A percentile compares a stretch with the other conserved stretches of the same genome.
Evolutionary conservation across 495 filamentous ascomycete genomes (phyloP).

Genomic region (Talaromyces trachyspermus): DNA sequence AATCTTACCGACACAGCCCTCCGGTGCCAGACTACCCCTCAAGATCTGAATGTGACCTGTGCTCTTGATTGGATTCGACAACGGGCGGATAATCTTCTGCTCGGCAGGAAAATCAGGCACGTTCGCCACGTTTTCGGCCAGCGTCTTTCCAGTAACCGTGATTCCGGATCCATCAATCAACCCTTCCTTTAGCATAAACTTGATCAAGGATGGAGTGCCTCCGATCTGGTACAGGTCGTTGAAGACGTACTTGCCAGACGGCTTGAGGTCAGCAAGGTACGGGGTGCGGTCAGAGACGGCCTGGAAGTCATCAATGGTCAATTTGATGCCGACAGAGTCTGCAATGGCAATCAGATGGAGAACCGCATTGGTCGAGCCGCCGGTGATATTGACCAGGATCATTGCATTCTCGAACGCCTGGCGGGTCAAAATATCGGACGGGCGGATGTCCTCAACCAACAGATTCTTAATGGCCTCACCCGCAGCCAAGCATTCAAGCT

Average conservation of each 20-base stretch:
- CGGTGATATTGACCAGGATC: conserved; percentile 89
- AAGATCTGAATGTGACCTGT: conserved; percentile 98
- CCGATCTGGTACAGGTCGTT: conserved; percentile 84
- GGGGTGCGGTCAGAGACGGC: conserved; percentile 82
- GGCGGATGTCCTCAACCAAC: conserved; percentile 80
- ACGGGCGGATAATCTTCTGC: conserved; percentile 86
- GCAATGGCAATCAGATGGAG: conserved; percentile 96
- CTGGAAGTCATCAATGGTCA: conserved; percentile 98
- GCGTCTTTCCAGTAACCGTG: conserved; percentile 90
- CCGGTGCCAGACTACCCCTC: conserved; percentile 82
- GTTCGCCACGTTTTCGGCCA: conserved; percentile 81
- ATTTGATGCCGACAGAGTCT: conserved; percentile 84
- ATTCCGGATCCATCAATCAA: conserved; percentile 80
- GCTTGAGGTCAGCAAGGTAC: conserved; percentile 94
- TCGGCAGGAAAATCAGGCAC: conserved; percentile 70
- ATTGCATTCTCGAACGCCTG: conserved; percentile 96
- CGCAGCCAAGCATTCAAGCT: conserved; percentile 74
- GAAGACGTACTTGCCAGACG: conserved; percentile 95
- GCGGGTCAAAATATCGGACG: conserved; percentile 82
- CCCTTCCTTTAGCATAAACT: conserved; percentile 85
- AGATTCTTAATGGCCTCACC: conserved; percentile 83
- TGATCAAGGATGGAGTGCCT: conserved; percentile 83
- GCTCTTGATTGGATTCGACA: conserved; percentile 85
- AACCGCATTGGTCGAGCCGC: conserved; percentile 94
- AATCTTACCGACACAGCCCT: conserved; percentile 93